Percentiles rank a stretch among this genome's conserved stretches.
Conservation (phyloP, 2,329 filamentous ascomycete genomes). For the Pyrenochaeta sp. region DNA sequence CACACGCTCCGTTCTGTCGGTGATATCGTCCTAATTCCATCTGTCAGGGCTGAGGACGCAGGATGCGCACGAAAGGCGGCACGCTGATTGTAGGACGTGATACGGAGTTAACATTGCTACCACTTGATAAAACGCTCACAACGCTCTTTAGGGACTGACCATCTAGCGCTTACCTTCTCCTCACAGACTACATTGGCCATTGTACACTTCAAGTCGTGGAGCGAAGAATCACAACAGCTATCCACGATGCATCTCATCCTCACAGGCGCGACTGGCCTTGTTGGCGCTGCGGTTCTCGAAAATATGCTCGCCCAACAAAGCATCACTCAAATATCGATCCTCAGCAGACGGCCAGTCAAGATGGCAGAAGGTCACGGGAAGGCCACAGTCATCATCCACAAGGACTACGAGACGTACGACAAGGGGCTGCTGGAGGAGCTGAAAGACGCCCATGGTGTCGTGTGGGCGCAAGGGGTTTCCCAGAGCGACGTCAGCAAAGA, state of each 20-base stretch:
- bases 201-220: neutral
- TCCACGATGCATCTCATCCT: conserved; percentile 54
- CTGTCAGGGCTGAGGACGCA: neutral
- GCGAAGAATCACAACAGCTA: neutral
- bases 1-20: neutral
- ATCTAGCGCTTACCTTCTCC: conserved; percentile 1
- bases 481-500: conserved; percentile 67
- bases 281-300: conserved; percentile 51
- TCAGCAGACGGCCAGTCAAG: conserved; percentile 70
- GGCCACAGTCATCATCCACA: conserved; percentile 72
- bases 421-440: conserved; percentile 66
- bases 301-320: conserved; percentile 51
- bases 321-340: conserved; percentile 72
- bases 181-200: neutral
- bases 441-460: conserved; percentile 70
- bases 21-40: neutral
- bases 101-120: neutral
- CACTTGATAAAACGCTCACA: neutral
- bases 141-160: neutral
- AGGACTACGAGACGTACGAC: conserved; percentile 71
- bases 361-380: conserved; percentile 69
- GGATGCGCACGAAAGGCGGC: neutral
- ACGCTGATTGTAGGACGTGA: neutral
- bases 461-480: conserved; percentile 77
- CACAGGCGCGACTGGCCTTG: conserved; percentile 55